Evolutionary conservation across 352 stramenopile species (phyloP).

Genomic region (Pythium diclinum): DNA sequence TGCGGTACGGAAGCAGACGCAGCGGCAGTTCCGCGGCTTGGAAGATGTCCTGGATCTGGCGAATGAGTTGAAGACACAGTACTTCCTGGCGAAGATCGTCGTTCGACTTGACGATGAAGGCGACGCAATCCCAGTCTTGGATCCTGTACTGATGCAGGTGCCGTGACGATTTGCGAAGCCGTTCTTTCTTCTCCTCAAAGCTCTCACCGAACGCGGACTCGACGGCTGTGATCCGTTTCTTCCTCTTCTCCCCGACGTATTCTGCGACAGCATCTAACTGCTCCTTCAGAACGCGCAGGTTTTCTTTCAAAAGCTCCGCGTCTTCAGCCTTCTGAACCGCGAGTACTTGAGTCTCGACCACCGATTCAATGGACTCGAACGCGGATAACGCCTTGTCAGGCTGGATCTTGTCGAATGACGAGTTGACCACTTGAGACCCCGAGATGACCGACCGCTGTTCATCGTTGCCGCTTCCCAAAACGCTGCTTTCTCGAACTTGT

Average conservation of each 20-base stretch:
- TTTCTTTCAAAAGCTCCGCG: conserved; percentile 35
- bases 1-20: conserved; percentile 94
- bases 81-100: conserved; percentile 98
- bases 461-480: conserved; percentile 26
- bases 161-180: conserved; percentile 55
- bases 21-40: conserved; percentile 92
- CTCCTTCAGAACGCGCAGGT: conserved; percentile 61
- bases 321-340: conserved; percentile 32
- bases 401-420: conserved; percentile 60
- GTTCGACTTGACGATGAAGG: conserved; percentile 98
- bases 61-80: conserved; percentile 96
- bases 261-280: conserved; percentile 68
- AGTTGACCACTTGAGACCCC: conserved; percentile 29
- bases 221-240: conserved; percentile 58
- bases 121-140: conserved; percentile 67
- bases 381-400: conserved; percentile 48
- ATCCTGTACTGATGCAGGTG: conserved; percentile 26
- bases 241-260: conserved; percentile 61
- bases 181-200: conserved; percentile 75
- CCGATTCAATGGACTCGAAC: conserved; percentile 59
- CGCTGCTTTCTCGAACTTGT: conserved; percentile 14
- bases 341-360: conserved; percentile 53
- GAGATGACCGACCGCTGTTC: conserved; percentile 50
- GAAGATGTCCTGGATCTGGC: conserved; percentile 95
- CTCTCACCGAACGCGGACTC: conserved; percentile 82